Evolutionary conservation across 176 grass and related monocot genomes (phyloP).

Genomic region (Lolium perenne): DNA sequence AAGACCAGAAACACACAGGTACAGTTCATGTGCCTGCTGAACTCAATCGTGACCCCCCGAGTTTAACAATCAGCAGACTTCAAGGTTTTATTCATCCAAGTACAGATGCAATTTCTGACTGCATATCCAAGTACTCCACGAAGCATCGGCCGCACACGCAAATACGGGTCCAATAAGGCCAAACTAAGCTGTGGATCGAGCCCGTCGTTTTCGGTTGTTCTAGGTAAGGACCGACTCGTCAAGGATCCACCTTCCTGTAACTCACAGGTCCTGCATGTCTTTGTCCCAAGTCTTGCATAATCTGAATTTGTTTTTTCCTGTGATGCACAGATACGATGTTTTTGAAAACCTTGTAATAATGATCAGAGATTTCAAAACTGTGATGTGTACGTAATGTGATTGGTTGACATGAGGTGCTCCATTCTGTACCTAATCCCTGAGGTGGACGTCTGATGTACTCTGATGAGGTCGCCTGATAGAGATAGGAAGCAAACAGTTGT

Average conservation of each 20-base stretch:
- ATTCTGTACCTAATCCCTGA: slow-evolving; percentile 63
- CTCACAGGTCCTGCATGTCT: slow-evolving; percentile 9
- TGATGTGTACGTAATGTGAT: slow-evolving; percentile 36
- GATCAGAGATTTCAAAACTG: neutral
- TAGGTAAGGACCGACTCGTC: slow-evolving; percentile 45
- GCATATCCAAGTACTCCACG: neutral
- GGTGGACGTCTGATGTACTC: slow-evolving; percentile 34
- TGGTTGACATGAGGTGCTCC: slow-evolving; percentile 32
- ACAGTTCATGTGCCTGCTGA: slow-evolving; percentile 1
- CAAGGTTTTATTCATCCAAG: neutral
- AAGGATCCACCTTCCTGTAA: neutral
- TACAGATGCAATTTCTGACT: slow-evolving; percentile 23
- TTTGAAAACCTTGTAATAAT: too few relatives aligned
- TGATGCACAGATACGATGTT: neutral
- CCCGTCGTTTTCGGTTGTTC: slow-evolving; percentile 37
- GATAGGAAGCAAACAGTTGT: slow-evolving; percentile 4
- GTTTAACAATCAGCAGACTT: neutral
- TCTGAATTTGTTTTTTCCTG: neutral
- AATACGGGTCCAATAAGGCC: neutral
- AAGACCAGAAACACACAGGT: neutral
- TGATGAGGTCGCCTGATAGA: slow-evolving; percentile 28
- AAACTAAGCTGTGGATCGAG: neutral
- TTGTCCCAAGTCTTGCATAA: slow-evolving; percentile 37
- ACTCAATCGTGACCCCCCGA: neutral
- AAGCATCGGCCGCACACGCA: slow-evolving; percentile 24